Evolutionary conservation across 1,284 basidiomycete species (phyloP).

Genomic region (Sanghuangporus weigelae): DNA sequence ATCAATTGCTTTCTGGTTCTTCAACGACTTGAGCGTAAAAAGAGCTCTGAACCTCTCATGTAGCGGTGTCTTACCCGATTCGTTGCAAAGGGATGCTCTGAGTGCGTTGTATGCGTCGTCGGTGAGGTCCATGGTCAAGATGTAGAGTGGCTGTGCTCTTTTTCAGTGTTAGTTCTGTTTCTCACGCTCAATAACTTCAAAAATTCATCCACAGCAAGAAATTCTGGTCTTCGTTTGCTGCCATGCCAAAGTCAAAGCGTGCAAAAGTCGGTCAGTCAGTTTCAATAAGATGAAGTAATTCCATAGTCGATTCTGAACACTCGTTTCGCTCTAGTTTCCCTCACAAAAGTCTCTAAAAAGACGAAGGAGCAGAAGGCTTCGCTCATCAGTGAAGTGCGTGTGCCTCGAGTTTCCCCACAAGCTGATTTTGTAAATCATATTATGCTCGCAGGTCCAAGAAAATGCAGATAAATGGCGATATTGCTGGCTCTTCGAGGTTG

Average conservation of each 20-base stretch:
- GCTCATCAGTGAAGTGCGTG: constrained; percentile 75
- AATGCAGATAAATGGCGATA: constrained; percentile 86
- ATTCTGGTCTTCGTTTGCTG: constrained; percentile 20
- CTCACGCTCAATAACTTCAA: not conserved
- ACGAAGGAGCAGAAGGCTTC: constrained; percentile 81
- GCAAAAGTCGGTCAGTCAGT: constrained; percentile 66
- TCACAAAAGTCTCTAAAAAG: constrained; percentile 78
- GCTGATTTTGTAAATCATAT: constrained; percentile 2
- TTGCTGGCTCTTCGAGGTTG: constrained; percentile 93
- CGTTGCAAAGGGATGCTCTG: constrained; percentile 73
- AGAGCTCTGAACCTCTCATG: constrained; percentile 90
- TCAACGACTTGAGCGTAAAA: constrained; percentile 89
- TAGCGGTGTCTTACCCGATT: constrained; percentile 65
- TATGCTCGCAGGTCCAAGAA: constrained; percentile 55
- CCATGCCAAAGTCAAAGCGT: constrained; percentile 87
- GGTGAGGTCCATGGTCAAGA: constrained; percentile 26
- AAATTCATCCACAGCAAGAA: not conserved
- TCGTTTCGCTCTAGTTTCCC: constrained; percentile 47
- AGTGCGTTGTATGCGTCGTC: constrained; percentile 48
- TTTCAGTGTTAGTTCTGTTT: constrained; percentile 9
- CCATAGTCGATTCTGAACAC: not conserved
- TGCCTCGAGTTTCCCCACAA: not conserved
- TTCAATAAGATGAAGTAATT: constrained; percentile 1
- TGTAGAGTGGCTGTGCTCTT: constrained; percentile 8
- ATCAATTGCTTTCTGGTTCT: constrained; percentile 72